These are phyloP conservation scores for Sambucus nigra DNA, from an alignment of 129 eudicot species.

Conservation along the genomic window DNA sequence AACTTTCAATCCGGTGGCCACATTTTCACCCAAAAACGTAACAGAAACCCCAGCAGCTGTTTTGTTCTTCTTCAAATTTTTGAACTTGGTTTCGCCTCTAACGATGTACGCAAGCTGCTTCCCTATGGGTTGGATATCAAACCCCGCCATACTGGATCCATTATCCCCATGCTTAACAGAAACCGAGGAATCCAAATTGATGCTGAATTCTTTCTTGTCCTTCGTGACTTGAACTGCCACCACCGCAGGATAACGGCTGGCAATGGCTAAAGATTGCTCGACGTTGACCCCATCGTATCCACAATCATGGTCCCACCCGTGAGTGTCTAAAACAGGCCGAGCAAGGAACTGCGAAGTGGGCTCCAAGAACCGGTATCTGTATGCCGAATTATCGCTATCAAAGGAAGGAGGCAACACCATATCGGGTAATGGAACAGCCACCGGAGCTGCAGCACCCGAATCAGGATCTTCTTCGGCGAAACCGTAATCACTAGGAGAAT, in stretches of 20 bases:
- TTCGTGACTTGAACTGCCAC: conserved; percentile 60
- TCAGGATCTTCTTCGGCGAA: conserved; percentile 52
- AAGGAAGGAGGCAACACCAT: conserved; percentile 83
- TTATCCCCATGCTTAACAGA: conserved; percentile 67
- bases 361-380: conserved; percentile 72
- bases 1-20: conserved; percentile 68
- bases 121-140: conserved; percentile 73
- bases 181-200: conserved; percentile 72
- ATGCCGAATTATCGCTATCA: conserved; percentile 64
- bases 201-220: conserved; percentile 83
- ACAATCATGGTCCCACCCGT: conserved; percentile 96
- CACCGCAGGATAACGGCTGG: conserved; percentile 46
- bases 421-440: conserved; percentile 81
- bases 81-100: conserved; percentile 79
- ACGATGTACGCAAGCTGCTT: conserved; percentile 75
- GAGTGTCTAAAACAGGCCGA: conserved; percentile 68
- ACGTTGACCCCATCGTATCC: conserved; percentile 92
- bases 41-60: conserved; percentile 69
- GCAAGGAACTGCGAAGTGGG: conserved; percentile 92
- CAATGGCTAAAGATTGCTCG: conserved; percentile 58
- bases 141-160: conserved; percentile 70
- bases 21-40: conserved; percentile 72
- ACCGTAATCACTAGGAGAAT: conserved; percentile 17
- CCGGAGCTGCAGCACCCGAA: conserved; percentile 62
- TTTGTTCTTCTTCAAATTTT: conserved; percentile 67